Evolutionary conservation across 1,139 yeast genomes (phyloP).

Genomic region (Lodderomyces elongisporus): DNA sequence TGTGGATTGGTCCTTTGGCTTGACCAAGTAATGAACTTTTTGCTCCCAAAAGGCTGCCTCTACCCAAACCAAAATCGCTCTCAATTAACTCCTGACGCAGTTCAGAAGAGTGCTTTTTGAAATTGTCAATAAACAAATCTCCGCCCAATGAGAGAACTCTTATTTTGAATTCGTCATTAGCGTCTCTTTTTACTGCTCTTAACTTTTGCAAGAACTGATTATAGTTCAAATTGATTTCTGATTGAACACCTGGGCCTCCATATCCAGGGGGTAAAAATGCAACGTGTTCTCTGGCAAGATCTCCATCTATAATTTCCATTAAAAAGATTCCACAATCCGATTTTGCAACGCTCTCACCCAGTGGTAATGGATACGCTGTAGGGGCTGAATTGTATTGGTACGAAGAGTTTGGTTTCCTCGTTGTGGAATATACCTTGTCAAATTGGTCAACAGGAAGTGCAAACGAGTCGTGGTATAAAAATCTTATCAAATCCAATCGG

Average conservation of each 20-base stretch:
- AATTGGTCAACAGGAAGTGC: conserved; percentile 59
- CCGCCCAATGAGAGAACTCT: conserved; percentile 45
- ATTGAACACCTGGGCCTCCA: conserved; percentile 58
- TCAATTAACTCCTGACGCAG: conserved; percentile 17
- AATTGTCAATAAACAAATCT: conserved; percentile 29
- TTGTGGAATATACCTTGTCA: conserved; percentile 26
- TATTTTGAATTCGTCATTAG: conserved; percentile 38
- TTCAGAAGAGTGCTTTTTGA: conserved; percentile 20
- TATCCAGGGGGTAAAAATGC: conserved; percentile 54
- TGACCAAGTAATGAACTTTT: conserved; percentile 45
- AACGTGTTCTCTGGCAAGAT: conserved; percentile 57
- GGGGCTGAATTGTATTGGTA: conserved; percentile 23
- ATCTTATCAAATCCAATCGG: conserved; percentile 70
- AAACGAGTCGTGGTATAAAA: conserved; percentile 76
- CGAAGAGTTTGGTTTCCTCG: conserved; percentile 17
- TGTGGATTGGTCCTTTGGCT: conserved; percentile 16
- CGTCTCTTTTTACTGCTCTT: conserved; percentile 25
- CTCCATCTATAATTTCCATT: conserved; percentile 61
- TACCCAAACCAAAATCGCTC: conserved; percentile 40
- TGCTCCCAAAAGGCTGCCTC: conserved; percentile 36
- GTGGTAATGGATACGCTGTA: conserved; percentile 20
- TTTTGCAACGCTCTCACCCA: conserved; percentile 43
- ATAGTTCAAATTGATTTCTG: conserved; percentile 46
- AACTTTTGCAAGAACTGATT: conserved; percentile 32
- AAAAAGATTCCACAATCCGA: conserved; percentile 67